Conservation (phyloP, 148 eudicot species). For the Fagopyrum homotropicum region DNA sequence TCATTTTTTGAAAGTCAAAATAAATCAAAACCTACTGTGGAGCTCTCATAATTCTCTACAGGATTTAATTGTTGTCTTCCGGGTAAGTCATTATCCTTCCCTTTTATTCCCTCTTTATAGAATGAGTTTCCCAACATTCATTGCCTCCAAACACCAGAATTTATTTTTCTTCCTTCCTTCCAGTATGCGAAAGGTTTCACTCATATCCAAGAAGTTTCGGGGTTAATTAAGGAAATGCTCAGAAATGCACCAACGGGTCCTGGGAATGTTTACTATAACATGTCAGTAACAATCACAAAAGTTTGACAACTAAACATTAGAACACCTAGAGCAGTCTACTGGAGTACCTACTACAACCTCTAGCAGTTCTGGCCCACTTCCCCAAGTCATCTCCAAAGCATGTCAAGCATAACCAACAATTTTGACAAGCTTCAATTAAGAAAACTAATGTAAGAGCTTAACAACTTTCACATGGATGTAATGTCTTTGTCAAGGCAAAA, state of each 20-base stretch:
- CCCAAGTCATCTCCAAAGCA: neutral
- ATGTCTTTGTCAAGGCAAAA: neutral
- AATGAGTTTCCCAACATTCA: neutral
- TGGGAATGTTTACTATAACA: neutral
- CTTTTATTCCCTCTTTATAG: neutral
- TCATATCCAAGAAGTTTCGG: neutral
- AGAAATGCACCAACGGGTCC: neutral
- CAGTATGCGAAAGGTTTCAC: neutral
- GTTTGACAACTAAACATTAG: neutral
- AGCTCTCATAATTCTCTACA: neutral
- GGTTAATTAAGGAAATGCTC: neutral
- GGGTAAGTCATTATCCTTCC: neutral
- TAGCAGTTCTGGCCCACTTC: neutral
- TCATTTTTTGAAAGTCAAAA: neutral
- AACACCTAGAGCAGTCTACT: neutral
- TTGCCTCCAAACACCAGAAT: neutral
- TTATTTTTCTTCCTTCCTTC: neutral
- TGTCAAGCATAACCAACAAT: neutral
- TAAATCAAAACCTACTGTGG: neutral
- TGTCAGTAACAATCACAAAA: neutral
- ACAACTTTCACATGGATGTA: neutral
- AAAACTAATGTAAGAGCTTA: neutral
- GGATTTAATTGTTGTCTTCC: neutral
- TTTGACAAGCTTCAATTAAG: neutral
- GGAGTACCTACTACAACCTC: neutral